phyloP scores from a whole-genome alignment of 495 filamentous ascomycete genomes.

The Annulohypoxylon nitens region DNA sequence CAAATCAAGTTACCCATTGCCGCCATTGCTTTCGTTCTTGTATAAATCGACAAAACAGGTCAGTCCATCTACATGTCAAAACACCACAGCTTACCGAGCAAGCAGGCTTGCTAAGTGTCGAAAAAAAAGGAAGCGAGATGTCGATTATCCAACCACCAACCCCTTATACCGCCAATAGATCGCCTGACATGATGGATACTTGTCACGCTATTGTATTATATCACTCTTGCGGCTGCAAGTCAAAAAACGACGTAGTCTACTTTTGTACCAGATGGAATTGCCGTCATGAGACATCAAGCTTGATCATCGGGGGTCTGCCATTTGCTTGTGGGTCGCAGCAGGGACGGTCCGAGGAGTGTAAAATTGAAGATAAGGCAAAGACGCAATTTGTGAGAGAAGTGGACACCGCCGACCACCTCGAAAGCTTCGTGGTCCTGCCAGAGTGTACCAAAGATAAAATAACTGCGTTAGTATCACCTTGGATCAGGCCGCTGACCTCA shows the following conservation, averaged over 20 bases:
- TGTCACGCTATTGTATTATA: conserved; percentile 26
- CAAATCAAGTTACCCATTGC: too few species aligned
- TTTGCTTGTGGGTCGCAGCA: conserved; percentile 26
- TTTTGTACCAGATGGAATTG: conserved; percentile 12
- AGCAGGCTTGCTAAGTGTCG: conserved; percentile 39
- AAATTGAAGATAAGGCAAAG: conserved; percentile 18
- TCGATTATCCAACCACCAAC: neutral
- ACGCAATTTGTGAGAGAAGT: conserved; percentile 32
- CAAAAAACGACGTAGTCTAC: neutral
- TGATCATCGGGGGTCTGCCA: conserved; percentile 29
- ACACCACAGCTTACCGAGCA: conserved; percentile 18
- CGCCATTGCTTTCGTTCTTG: too few species aligned
- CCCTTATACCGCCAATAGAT: neutral
- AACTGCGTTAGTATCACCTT: conserved; percentile 6
- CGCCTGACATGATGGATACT: too few species aligned
- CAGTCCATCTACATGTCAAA: neutral
- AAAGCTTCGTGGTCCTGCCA: conserved; percentile 24
- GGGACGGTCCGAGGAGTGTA: conserved; percentile 17
- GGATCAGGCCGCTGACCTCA: conserved; percentile 2
- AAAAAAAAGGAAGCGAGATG: conserved; percentile 12
- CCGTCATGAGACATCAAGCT: conserved; percentile 6
- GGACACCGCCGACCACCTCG: conserved; percentile 33
- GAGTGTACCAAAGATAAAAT: conserved; percentile 16
- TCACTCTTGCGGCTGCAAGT: conserved; percentile 38
- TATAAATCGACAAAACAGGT: neutral